Evolutionary conservation across 1,284 basidiomycete species (phyloP).

Genomic region (Boletus calvinii): DNA sequence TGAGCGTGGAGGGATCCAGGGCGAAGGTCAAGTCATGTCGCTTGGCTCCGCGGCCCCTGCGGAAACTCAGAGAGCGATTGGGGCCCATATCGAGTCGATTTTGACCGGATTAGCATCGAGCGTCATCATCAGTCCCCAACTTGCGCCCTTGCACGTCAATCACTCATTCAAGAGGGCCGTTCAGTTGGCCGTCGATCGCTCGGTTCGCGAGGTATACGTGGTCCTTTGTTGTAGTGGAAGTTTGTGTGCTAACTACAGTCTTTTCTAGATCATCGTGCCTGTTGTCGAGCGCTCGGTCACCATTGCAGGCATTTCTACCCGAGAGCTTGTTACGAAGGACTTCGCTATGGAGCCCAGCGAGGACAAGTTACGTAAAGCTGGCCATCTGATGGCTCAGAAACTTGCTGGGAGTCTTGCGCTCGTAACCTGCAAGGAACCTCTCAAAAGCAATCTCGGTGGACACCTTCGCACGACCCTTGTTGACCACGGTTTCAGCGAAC

Average conservation of each 20-base stretch:
- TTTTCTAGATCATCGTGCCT: conserved; percentile 82
- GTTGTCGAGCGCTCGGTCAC: conserved; percentile 99
- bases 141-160: conserved; percentile 73
- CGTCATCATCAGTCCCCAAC: conserved; percentile 77
- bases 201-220: conserved; percentile 82
- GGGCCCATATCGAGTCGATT: conserved; percentile 75
- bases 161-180: conserved; percentile 90
- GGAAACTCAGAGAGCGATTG: conserved; percentile 62
- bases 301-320: conserved; percentile 96
- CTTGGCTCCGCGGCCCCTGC: conserved; percentile 55
- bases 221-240: background rate
- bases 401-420: conserved; percentile 95
- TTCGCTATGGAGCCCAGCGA: conserved; percentile 95
- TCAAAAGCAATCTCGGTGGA: conserved; percentile 90
- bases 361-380: conserved; percentile 87
- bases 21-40: conserved; percentile 57
- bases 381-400: conserved; percentile 96
- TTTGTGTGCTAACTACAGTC: background rate
- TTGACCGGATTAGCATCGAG: conserved; percentile 71
- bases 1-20: conserved; percentile 48
- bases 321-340: conserved; percentile 95
- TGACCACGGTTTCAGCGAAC: conserved; percentile 87
- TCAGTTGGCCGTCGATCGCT: conserved; percentile 89
- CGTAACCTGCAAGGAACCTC: conserved; percentile 98
- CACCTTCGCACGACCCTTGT: conserved; percentile 80